A percentile compares a stretch with the other conserved stretches of the same genome.
phyloP scores from a whole-genome alignment of 257 asterid genomes.

The Capsicum rhomboideum region DNA sequence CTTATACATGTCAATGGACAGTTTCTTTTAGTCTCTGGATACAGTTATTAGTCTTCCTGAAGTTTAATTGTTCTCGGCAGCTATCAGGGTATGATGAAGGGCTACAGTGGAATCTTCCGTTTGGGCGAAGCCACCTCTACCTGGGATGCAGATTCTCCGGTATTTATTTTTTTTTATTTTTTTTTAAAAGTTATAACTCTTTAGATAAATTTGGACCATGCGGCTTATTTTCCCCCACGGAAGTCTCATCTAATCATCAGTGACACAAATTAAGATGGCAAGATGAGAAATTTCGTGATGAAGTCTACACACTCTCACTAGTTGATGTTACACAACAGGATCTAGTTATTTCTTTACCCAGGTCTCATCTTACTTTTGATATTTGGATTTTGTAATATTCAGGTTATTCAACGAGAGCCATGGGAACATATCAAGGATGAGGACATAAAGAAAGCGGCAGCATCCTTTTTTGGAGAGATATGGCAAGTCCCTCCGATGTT shows the following conservation, averaged over 20 bases:
- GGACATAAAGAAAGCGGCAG: conserved; percentile 72
- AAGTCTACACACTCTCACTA: background rate
- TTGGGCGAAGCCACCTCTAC: conserved; percentile 98
- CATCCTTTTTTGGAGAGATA: conserved; percentile 79
- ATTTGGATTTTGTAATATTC: conserved; percentile 2
- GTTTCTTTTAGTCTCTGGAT: background rate
- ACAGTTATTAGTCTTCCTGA: background rate
- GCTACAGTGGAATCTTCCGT: conserved; percentile 93
- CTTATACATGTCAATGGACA: background rate
- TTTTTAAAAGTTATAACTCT: conserved; percentile 1
- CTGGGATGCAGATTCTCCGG: conserved; percentile 98
- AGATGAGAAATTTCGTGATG: background rate
- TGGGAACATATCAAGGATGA: conserved; percentile 94
- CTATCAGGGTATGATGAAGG: conserved; percentile 94
- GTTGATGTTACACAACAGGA: background rate
- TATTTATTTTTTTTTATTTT: conserved; percentile 19
- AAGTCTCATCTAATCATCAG: background rate
- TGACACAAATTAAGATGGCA: background rate
- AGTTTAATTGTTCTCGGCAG: conserved; percentile 32
- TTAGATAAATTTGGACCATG: background rate
- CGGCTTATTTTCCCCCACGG: background rate
- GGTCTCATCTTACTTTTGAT: background rate
- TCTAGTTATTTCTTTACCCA: background rate
- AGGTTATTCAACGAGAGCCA: conserved; percentile 88
- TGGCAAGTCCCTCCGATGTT: conserved; percentile 99